Conservation (phyloP, 2,329 filamentous ascomycete genomes). For the Samsoniella hepiali region DNA sequence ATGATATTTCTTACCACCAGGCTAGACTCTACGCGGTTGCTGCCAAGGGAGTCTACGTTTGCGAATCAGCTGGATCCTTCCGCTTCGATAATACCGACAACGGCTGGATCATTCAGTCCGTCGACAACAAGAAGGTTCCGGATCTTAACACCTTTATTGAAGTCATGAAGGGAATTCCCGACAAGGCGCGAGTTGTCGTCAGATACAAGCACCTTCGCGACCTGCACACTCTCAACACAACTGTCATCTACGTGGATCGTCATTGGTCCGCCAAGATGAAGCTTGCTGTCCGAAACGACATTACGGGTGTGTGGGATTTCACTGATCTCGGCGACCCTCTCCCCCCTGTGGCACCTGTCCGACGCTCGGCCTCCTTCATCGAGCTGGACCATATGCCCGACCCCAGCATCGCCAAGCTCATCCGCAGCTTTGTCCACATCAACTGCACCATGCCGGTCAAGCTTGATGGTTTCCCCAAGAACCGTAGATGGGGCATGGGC, state of each 20-base stretch:
- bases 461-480: constrained; percentile 95
- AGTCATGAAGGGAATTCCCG: constrained; percentile 83
- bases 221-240: constrained; percentile 89
- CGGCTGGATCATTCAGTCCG: constrained; percentile 88
- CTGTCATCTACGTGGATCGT: constrained; percentile 86
- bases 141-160: constrained; percentile 86
- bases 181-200: constrained; percentile 79
- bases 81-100: constrained; percentile 86
- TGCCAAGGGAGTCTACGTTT: constrained; percentile 86
- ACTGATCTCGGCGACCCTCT: constrained; percentile 77
- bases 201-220: constrained; percentile 95
- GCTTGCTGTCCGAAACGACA: constrained; percentile 84
- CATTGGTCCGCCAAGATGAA: constrained; percentile 98
- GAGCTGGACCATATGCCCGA: constrained; percentile 85
- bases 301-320: constrained; percentile 92
- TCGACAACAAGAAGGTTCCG: constrained; percentile 88
- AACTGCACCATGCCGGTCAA: constrained; percentile 92
- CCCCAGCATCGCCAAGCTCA: constrained; percentile 85
- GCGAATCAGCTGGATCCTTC: constrained; percentile 92
- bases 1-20: constrained; percentile 95
- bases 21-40: constrained; percentile 93
- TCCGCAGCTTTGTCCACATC: constrained; percentile 91
- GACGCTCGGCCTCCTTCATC: constrained; percentile 84
- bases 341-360: constrained; percentile 67
- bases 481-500: constrained; percentile 91